phyloP scores from a whole-genome alignment of 768 basidiomycete species.

The Roridomyces roridus region DNA sequence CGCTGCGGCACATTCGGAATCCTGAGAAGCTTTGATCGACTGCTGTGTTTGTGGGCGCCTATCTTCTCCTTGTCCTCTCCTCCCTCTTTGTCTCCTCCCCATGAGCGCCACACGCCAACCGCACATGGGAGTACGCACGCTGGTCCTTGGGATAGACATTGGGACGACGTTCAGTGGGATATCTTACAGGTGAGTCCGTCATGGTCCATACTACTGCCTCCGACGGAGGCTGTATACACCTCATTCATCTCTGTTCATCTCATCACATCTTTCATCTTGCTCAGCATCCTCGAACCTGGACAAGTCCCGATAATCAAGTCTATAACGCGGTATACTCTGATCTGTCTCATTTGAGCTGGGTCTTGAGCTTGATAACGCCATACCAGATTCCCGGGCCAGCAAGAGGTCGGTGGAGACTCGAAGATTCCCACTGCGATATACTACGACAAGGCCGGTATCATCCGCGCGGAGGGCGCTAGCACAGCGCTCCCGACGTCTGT shows the following conservation, averaged over 20 bases:
- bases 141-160: conserved; percentile 58
- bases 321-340: conserved; percentile 37
- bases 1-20: too few relatives aligned
- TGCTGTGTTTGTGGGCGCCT: too few relatives aligned
- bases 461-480: conserved; percentile 21
- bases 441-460: conserved; percentile 17
- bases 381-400: conserved; percentile 15
- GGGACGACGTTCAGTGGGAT: conserved; percentile 38
- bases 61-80: too few relatives aligned
- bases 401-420: conserved; percentile 18
- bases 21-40: too few relatives aligned
- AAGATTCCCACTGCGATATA: conserved; percentile 25
- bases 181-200: too few relatives aligned
- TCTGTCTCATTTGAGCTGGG: background rate
- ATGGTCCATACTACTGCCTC: too few relatives aligned
- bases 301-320: conserved; percentile 39
- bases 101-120: conserved; percentile 30
- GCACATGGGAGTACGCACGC: conserved; percentile 48
- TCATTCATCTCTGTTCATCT: conserved; percentile 19
- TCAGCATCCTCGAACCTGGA: conserved; percentile 42
- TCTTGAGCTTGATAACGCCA: background rate
- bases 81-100: too few relatives aligned
- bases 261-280: background rate
- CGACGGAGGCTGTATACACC: conserved; percentile 46
- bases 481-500: background rate